Evolutionary conservation across 108 stramenopile genomes (phyloP), one percentile per base, ranked within the genome.

Genomic region (Craspedostauros australis): DNA sequence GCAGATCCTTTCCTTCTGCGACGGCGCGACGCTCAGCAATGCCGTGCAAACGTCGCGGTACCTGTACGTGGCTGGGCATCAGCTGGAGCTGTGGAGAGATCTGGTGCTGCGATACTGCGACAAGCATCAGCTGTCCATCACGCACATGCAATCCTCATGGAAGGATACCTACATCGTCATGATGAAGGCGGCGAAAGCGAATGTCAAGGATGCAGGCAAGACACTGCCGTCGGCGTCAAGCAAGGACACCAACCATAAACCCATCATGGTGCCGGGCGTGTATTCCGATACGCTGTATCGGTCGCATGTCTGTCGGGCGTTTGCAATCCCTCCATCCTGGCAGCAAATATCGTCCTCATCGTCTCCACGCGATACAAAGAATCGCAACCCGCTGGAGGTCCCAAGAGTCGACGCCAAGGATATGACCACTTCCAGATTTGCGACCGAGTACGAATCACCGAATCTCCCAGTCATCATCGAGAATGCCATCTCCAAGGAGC

Each of bases 41-140:
- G 59, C 79, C 0, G 73, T 74, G 0, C 62, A 68, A 37, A 32
- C 54, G 0, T 82, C 66, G 20, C 68, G 76, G 20, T 85, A 84
- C 62, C 47, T 79, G 27, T 91, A 91, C 54, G 89, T 82, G 1
- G 74, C 73, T 2, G 78, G 79, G 22, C 86, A 91, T 72, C 83
- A 85, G 47, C 83, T 79, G 9, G 85, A 87, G 39, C 53, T 91
- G 44, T 91, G 89, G 89, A 75, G 89, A 54, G 89, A 91, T 64
- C 64, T 85, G 55, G 75, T 73, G 0, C 57, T 89, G 34, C 49
- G 79, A 46, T 28, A 47, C 33, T 84, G 71, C 18, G 44, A 60
- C 5, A 29, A 18, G 11, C 34, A 60, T 47, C 52, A 44, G 30
- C 7, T 19, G 20, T 32, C 26, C 2, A 51, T 54, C 38, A 42